These are phyloP conservation scores for Populus davidiana DNA, from an alignment of 345 rosid genomes.

Conservation along the genomic window DNA sequence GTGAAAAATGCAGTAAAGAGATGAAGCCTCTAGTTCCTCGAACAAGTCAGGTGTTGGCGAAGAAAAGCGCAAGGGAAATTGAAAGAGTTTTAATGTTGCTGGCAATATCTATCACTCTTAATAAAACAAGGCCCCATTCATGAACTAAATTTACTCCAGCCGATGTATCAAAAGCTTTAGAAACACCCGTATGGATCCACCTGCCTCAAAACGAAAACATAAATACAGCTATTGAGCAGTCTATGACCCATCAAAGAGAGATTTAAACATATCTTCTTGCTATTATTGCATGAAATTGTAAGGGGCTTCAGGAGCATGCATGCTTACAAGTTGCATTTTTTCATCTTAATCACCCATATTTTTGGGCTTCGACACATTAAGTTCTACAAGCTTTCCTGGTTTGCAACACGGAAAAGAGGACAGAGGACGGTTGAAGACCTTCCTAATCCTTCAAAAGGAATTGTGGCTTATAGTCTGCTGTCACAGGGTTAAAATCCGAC, in stretches of 20 bases:
- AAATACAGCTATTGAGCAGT: not conserved
- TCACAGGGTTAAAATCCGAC: too few species aligned
- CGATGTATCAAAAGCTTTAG: not conserved
- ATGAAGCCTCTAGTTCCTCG: not conserved
- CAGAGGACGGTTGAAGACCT: not conserved
- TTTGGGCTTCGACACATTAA: not conserved
- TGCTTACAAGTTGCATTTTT: not conserved
- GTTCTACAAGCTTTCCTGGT: not conserved
- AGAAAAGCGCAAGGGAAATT: not conserved
- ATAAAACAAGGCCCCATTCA: not conserved
- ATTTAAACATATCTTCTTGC: not conserved
- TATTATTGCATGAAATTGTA: not conserved
- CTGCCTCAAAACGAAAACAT: not conserved
- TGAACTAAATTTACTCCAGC: not conserved
- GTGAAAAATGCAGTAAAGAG: not conserved
- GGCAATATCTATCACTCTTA: not conserved
- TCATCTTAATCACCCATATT: not conserved
- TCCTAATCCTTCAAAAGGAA: not conserved
- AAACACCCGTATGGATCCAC: not conserved
- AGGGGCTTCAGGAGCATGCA: not conserved
- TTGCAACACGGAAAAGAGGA: not conserved
- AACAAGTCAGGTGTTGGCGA: not conserved
- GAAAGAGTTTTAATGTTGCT: not conserved
- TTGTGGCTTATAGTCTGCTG: not conserved
- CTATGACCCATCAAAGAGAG: not conserved